Evolutionary conservation across 2,329 filamentous ascomycete species (phyloP).

Genomic region (Neoarthrinium moseri): DNA sequence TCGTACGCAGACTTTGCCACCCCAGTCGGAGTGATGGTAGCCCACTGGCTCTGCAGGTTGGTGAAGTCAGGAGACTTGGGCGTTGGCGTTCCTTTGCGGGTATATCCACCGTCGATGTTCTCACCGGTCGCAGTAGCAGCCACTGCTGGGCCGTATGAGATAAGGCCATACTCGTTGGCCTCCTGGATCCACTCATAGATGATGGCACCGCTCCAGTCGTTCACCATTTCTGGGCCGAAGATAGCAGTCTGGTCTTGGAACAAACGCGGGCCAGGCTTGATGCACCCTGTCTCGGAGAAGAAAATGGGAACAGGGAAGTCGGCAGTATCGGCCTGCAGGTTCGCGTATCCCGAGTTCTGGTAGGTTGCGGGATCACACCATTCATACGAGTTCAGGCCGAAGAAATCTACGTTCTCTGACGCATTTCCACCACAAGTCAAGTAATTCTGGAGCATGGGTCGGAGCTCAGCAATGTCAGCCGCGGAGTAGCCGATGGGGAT

Average conservation of each 20-base stretch:
- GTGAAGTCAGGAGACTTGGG: slow-evolving; percentile 74
- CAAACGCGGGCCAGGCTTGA: slow-evolving; percentile 57
- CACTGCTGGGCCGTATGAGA: slow-evolving; percentile 68
- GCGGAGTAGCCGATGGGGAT: slow-evolving; percentile 88
- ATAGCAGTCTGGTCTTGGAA: slow-evolving; percentile 76
- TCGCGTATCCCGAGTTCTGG: slow-evolving; percentile 64
- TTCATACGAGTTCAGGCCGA: slow-evolving; percentile 81
- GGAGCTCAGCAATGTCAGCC: slow-evolving; percentile 72
- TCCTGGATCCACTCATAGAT: slow-evolving; percentile 92
- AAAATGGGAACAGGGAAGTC: slow-evolving; percentile 82
- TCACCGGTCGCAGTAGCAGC: slow-evolving; percentile 52
- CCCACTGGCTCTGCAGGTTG: slow-evolving; percentile 77
- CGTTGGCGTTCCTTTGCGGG: slow-evolving; percentile 69
- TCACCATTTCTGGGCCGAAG: slow-evolving; percentile 70
- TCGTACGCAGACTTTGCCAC: slow-evolving; percentile 66
- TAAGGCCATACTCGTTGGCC: slow-evolving; percentile 76
- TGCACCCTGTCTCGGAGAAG: slow-evolving; percentile 89
- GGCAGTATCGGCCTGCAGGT: slow-evolving; percentile 64
- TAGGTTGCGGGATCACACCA: slow-evolving; percentile 67
- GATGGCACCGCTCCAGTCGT: slow-evolving; percentile 72
- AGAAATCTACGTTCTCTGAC: slow-evolving; percentile 76
- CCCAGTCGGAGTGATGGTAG: slow-evolving; percentile 67
- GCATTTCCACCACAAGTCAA: slow-evolving; percentile 73
- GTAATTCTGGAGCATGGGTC: slow-evolving; percentile 66
- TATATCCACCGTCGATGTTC: slow-evolving; percentile 62